Percentiles rank a stretch among this genome's conserved stretches.
These are phyloP conservation scores for Jamesozyma gamospora DNA, from an alignment of 805 yeast genomes.

Conservation along the genomic window DNA sequence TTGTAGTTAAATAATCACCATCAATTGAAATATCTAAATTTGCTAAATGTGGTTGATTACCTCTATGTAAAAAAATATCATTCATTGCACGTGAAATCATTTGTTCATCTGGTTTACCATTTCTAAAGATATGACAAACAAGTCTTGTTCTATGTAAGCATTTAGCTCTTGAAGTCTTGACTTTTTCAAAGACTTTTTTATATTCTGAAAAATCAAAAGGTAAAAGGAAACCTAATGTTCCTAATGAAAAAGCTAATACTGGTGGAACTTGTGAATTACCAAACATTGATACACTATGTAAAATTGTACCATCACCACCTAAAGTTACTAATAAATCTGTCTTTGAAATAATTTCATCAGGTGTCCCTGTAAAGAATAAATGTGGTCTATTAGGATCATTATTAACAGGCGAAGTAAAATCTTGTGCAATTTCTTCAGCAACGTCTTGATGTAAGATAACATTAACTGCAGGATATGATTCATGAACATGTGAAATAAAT, in stretches of 20 bases:
- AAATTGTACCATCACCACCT: constrained; percentile 95
- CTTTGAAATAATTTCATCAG: constrained; percentile 46
- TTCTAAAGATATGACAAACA: constrained; percentile 57
- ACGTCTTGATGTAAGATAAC: constrained; percentile 69
- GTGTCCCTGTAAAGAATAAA: constrained; percentile 48
- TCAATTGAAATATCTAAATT: constrained; percentile 78
- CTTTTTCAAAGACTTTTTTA: constrained; percentile 49
- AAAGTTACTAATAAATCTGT: constrained; percentile 76
- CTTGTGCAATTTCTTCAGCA: constrained; percentile 50
- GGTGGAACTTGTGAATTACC: constrained; percentile 74
- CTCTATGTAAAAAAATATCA: constrained; percentile 81
- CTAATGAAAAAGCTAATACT: constrained; percentile 76
- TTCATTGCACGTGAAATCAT: constrained; percentile 65
- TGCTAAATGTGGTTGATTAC: constrained; percentile 76
- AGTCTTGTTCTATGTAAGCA: constrained; percentile 71
- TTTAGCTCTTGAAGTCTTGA: constrained; percentile 57
- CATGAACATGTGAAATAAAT: constrained; percentile 52
- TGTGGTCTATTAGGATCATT: constrained; percentile 29
- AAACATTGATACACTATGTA: constrained; percentile 74
- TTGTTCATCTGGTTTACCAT: constrained; percentile 11
- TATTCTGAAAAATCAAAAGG: constrained; percentile 73
- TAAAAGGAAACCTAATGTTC: constrained; percentile 79
- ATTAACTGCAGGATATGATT: constrained; percentile 59
- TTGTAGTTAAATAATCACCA: constrained; percentile 74
- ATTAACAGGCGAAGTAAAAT: constrained; percentile 16